Evolutionary conservation across 2,329 filamentous ascomycete genomes (phyloP), one percentile per base, ranked within the genome.

Genomic region (Emergomyces orientalis): DNA sequence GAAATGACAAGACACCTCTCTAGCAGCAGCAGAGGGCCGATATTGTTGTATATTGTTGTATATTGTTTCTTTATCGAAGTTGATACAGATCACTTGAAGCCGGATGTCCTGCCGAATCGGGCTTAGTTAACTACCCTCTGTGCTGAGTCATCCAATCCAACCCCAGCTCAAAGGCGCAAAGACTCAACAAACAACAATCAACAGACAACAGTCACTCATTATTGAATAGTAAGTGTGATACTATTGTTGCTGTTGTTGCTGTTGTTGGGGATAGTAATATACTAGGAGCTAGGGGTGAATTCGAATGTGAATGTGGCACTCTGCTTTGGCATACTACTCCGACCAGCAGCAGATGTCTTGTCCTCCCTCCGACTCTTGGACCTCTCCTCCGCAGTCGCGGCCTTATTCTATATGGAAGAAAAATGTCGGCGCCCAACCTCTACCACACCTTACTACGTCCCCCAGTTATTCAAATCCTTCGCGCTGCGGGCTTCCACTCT

Each of bases 401-500:
- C n/a, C n/a, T n/a, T n/a, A 17, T 25, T 25, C 41, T 25, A 11
- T 56, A 56, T 34, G 52, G n/a, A 32, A 61, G 43, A 27, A 62
- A 62, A 5, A 61, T 58, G 51, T 61, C 64, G 14, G 59, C 64
- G 19, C 74, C 77, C 62, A 76, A 79, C 65, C 79, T 89, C 58
- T 84, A 88, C 77, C 88, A 90, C 76, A 88, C 89, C 65, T 87
- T 96, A 66, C 82, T 97, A 63, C 90, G 91, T 51, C 93, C 93
- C 1, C 87, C 88, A 57, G 85, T 97, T 65, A 85, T 97, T 63
- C 91, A 97, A 76, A 93, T 96, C 70, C 86, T 97, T 60, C 91
- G 93, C 71, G 90, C 92, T 37, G 88, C 91, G 30, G 93, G 93
- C 73, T 97, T 95, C 78, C 90, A 95, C 74, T 83, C 88, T 51